Evolutionary conservation across 2,329 filamentous ascomycete genomes (phyloP), one percentile per base, ranked within the genome.

Genomic region (Aspergillus floridensis): DNA sequence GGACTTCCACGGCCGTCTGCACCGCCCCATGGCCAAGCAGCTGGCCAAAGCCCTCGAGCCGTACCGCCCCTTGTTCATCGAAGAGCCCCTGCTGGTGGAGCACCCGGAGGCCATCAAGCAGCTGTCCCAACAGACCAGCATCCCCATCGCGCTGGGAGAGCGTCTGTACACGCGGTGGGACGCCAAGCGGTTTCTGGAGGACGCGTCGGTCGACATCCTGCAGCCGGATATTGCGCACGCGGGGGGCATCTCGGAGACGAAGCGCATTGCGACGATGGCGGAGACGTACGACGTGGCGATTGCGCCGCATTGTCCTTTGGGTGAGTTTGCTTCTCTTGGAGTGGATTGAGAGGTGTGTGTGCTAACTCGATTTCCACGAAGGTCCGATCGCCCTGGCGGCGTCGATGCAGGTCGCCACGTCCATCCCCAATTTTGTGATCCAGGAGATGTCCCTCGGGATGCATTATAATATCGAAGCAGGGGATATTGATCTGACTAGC

Each of bases 371-470:
- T 22, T 22, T 32, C 31, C 8, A 10, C 6, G 12, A 5, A 55
- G 53, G 89, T 0, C 89, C 89, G 0, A 88, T 92, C 53, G 88
- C 89, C 0, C 77, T 92, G 12, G 89, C 89, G 0, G 89, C 89
- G 0, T 86, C 82, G 57, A 79, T 91, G 46, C 89, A 92, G 63
- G 83, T 92, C 1, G 86, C 85, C 22, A 79, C 83, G 16, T 77
- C 75, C 4, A 84, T 77, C 16, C 81, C 81, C 19, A 92, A 88
- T 71, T 91, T 89, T 70, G 84, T 82, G 0, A 92, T 92, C 32
- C 86, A 91, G 68, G 89, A 92, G 73, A 92, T 92, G 90, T 88
- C 86, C 55, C 69, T 92, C 26, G 90, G 89, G 0, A 92, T 93
- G 66, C 90, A 93, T 71, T 93, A 93, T 70, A 93, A 93, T 65